Evolutionary conservation across 305 asterid genomes (phyloP).

Genomic region (Fraxinus paxiana): DNA sequence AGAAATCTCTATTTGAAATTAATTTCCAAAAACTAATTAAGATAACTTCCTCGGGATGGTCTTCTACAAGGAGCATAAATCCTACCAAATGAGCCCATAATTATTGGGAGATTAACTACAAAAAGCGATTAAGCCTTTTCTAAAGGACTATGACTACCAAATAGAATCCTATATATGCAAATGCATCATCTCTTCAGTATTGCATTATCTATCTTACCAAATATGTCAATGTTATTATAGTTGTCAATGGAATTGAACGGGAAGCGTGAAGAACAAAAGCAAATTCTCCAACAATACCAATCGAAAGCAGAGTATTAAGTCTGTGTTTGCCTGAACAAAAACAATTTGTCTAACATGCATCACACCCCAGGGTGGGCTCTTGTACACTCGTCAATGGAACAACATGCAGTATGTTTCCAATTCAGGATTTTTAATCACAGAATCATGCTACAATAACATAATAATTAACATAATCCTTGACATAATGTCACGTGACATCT

Average conservation of each 20-base stretch:
- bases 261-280: conserved; percentile 15
- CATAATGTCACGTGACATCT: too few species aligned
- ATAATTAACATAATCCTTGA: too few species aligned
- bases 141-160: conserved; percentile 13
- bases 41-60: background rate
- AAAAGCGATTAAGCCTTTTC: background rate
- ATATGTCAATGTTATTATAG: conserved; percentile 32
- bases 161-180: conserved; percentile 3
- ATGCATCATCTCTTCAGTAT: background rate
- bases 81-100: background rate
- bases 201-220: background rate
- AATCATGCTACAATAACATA: too few species aligned
- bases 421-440: background rate
- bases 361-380: conserved; percentile 72
- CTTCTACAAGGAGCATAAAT: background rate
- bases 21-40: background rate
- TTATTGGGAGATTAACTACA: background rate
- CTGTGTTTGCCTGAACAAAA: conserved; percentile 53
- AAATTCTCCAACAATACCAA: conserved; percentile 41
- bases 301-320: conserved; percentile 53
- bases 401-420: conserved; percentile 79
- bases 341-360: conserved; percentile 44
- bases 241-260: conserved; percentile 35
- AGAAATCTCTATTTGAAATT: background rate
- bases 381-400: conserved; percentile 63